Conservation (phyloP, 352 stramenopile species). For the Blastocystis hominis region DNA sequence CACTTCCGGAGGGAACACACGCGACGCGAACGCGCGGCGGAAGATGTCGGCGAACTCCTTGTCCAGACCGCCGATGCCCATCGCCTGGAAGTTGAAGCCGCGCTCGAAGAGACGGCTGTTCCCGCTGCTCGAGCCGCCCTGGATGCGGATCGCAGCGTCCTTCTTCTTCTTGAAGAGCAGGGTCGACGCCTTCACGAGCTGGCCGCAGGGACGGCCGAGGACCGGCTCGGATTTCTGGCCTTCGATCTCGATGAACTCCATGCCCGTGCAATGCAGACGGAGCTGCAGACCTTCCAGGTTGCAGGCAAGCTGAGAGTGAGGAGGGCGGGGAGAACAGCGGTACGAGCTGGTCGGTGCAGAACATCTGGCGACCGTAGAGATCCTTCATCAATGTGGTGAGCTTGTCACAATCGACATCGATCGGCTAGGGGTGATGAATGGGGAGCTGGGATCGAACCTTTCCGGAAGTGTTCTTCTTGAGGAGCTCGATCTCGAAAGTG, state of each 20-base stretch:
- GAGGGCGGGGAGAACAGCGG: neutral
- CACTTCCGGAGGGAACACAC: conserved; percentile 87
- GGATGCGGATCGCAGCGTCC: conserved; percentile 48
- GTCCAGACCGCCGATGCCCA: conserved; percentile 87
- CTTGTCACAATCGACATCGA: conserved; percentile 58
- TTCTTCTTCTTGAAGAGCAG: conserved; percentile 61
- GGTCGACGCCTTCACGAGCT: conserved; percentile 57
- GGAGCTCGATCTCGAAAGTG: conserved; percentile 52
- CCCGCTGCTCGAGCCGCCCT: conserved; percentile 52
- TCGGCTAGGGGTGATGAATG: conserved; percentile 63
- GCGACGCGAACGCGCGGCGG: conserved; percentile 88
- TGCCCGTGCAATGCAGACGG: conserved; percentile 52
- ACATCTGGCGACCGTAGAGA: conserved; percentile 61
- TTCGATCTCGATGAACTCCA: conserved; percentile 63
- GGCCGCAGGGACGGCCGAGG: conserved; percentile 59
- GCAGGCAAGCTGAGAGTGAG: conserved; percentile 54
- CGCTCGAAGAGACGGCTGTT: conserved; percentile 55
- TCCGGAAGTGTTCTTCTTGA: conserved; percentile 52
- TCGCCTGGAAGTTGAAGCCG: conserved; percentile 61
- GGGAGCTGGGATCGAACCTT: conserved; percentile 10
- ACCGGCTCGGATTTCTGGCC: conserved; percentile 47
- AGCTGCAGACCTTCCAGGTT: conserved; percentile 58
- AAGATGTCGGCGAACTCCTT: conserved; percentile 96
- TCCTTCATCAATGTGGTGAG: conserved; percentile 59
- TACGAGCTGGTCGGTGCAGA: conserved; percentile 61